Base-by-base conservation (phyloP, 2,329 filamentous ascomycete genomes). In the Epichloe aotearoae region DNA sequence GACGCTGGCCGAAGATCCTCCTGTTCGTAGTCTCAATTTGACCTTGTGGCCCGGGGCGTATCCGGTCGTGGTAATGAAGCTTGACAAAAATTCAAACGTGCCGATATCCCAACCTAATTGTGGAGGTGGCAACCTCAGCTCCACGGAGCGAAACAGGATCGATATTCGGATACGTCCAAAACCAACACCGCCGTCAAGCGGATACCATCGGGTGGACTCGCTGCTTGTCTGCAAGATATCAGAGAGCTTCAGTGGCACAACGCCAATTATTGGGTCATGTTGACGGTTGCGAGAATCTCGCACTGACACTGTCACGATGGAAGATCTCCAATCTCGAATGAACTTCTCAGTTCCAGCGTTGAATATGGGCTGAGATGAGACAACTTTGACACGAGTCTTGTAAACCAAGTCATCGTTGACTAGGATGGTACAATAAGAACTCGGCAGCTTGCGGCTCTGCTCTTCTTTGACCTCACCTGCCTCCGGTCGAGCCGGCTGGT, bases 341-440 rank as follows among this genome's bases (percentile, higher is more conserved):
- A 97, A 97, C 12, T 85, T 80, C 63, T 98, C 93, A 0, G 90
- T 96, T 53, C 91, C 91, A 3, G 93, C 90, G 59, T 97, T 96
- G 76, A 95, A 97, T 56, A 97, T 96, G 1, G 93, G 93, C 64
- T 94, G 90, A 49, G 88, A 94, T 37, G 86, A 94, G 7, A 95
- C 86, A 4, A 90, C 90, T 73, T 98, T 97, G 37, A 88, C 81
- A 61, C 93, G 81, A n/a, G 91, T 97, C 62, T 91, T 89, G 73
- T 96, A 97, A 17, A 89, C 79, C 58, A 95, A 69, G 59, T 94
- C 82, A 61, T 97, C 91, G 58, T 96, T 96, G 65, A 86, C 75
- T 11, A 93, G 69, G 50, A 98, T 90, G 1, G 89, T 96, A 70
- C 90, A 96, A 69, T 98, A 98, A 39, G 88, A 87, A 54, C 85